A percentile compares a stretch with the other conserved stretches of the same genome.
These are phyloP conservation scores for Cylindrotheca closterium DNA, from an alignment of 108 stramenopile species.

Conservation along the genomic window DNA sequence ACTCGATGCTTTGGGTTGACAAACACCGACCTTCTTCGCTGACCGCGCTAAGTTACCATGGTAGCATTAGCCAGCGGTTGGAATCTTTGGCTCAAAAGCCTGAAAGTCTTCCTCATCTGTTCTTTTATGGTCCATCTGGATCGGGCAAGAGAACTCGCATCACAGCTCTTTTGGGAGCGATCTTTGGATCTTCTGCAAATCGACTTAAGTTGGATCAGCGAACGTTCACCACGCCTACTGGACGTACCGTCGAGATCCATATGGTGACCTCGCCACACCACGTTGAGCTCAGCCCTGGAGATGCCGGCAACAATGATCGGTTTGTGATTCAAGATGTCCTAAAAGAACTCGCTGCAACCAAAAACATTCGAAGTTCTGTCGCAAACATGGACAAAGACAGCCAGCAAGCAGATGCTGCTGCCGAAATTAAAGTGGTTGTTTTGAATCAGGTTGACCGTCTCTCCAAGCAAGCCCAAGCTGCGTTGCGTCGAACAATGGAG, in stretches of 20 bases:
- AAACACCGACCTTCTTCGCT: slow-evolving; percentile 94
- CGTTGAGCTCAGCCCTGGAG: slow-evolving; percentile 95
- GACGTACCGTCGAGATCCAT: slow-evolving; percentile 88
- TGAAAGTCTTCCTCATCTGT: slow-evolving; percentile 85
- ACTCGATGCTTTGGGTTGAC: slow-evolving; percentile 99
- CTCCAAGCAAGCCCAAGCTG: slow-evolving; percentile 91
- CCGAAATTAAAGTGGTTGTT: slow-evolving; percentile 90
- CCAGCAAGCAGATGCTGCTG: not conserved
- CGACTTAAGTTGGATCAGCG: slow-evolving; percentile 74
- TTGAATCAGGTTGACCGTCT: slow-evolving; percentile 93
- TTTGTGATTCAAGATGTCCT: slow-evolving; percentile 97
- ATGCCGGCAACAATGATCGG: slow-evolving; percentile 96
- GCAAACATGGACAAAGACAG: slow-evolving; percentile 15
- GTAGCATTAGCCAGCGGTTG: slow-evolving; percentile 69
- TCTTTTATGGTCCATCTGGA: slow-evolving; percentile 97
- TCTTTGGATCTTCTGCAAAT: slow-evolving; percentile 93
- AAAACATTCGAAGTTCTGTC: slow-evolving; percentile 50
- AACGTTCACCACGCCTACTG: slow-evolving; percentile 85
- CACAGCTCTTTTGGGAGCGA: slow-evolving; percentile 79
- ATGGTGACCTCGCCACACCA: slow-evolving; percentile 94
- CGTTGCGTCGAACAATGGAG: slow-evolving; percentile 97
- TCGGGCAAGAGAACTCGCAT: slow-evolving; percentile 98
- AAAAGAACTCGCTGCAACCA: slow-evolving; percentile 95
- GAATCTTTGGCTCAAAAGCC: slow-evolving; percentile 69
- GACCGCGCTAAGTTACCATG: slow-evolving; percentile 85